Base-by-base conservation (phyloP, 805 yeast species). In the Yamadazyma phyllophila region DNA sequence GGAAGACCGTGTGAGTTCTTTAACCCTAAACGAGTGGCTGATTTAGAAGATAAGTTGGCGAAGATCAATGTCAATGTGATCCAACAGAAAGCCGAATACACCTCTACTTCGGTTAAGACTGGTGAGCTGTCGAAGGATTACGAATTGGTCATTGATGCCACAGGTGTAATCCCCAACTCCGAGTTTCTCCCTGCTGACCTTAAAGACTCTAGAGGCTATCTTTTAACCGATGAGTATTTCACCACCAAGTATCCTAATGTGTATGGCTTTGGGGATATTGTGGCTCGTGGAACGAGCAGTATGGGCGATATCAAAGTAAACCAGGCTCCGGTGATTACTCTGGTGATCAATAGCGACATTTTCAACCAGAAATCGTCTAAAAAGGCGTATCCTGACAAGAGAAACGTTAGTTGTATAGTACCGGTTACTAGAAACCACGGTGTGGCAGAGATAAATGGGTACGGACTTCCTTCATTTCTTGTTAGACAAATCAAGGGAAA, bases 231-330 rank as follows among this genome's bases (percentile, higher is more conserved):
- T 47, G 53, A 57, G 7, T 41, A 54, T 40, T 55, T 68, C 13
- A 35, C 56, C 7, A 62, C 66, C 10, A 47, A 58, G 31, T 58
- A 57, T 33, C 46, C 47, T 10, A 52, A 66, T 15, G 68, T 69
- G 4, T 26, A 66, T 16, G 73, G 64, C 2, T 37, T 67, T 13
- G 75, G 75, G 17, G 75, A 71, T 51, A 58, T 69, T 34, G 48
- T 60, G 5, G 43, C 62, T 1, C 54, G 56, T 6, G 53, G 62
- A 2, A 44, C 45, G 10, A 51, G 51, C 14, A 53, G 65, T 10
- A 7, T 66, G 7, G 58, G 60, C 10, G 71, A 68, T 45, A 35
- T 69, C 17, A 43, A 49, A 6, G 24, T 20, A 3, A 20, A 20
- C 24, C 24, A 20, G 24, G 24, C 24, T 6, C 24, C 24, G 3